Evolutionary conservation across 2,329 filamentous ascomycete species (phyloP), one percentile per base, ranked within the genome.

Genomic region (Coniochaeta sp.): DNA sequence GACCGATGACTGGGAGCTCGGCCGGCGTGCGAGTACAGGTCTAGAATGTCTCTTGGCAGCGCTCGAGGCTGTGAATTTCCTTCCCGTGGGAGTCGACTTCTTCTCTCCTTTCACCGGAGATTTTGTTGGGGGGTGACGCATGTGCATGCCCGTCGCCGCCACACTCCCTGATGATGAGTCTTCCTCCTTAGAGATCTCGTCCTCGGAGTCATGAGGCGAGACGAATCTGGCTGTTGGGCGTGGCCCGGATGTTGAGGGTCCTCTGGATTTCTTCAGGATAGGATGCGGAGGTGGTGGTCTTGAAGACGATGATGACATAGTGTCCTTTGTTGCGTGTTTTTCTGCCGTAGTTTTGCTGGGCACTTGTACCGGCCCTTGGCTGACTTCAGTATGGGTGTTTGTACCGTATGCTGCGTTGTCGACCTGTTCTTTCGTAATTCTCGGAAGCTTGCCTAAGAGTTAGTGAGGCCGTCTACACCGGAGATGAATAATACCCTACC

Each of bases 221-320:
- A 80, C 78, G 65, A 87, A 86, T n/a, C 83, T 80, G 59, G 84
- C 83, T 9, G 82, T 86, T n/a, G 82, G 83, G 22, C 81, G 77
- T 14, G 81, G 79, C 6, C 81, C 81, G 17, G 77, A 78, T 22
- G 74, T 71, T 33, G 82, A 82, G 60, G 81, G 81, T 16, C 79
- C 79, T 65, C 81, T 77, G 52, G 78, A 73, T 69, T 86, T 87
- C 68, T 86, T 86, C 61, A 87, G 67, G 59, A 87, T 87, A 0
- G 84, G 83, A 64, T 84, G 82, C 3, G 77, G 68, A 38, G 78
- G 80, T 5, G 79, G 76, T 8, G 78, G 76, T 60, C 77, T 77
- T 16, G 77, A 74, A 11, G 80, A 79, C 12, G 78, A 79, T 16
- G 75, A 71, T 17, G 47, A 22, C 47, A 52, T 28, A 9, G 24